phyloP scores from a whole-genome alignment of 2,329 filamentous ascomycete genomes.

The Colletotrichum lini region DNA sequence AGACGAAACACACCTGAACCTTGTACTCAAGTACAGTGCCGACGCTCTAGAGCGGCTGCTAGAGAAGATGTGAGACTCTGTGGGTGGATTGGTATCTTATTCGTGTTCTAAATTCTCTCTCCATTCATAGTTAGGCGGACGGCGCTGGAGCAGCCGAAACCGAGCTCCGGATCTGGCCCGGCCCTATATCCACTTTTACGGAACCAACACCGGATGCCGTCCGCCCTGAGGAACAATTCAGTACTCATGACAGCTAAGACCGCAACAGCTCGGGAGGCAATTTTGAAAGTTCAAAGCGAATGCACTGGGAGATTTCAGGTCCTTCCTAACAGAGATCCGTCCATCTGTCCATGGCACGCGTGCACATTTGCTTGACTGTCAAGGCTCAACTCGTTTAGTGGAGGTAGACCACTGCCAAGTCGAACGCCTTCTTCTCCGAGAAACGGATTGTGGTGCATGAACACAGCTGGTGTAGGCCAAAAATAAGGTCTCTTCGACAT shows the following conservation, averaged over 20 bases:
- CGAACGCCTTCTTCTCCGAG: background rate
- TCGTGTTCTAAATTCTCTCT: no score
- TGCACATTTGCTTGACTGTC: background rate
- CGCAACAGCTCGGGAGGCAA: no score
- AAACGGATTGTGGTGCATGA: background rate
- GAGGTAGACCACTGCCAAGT: background rate
- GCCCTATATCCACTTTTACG: background rate
- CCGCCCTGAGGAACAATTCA: background rate
- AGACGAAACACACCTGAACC: no score
- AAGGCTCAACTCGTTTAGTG: background rate
- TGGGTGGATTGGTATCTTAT: no score
- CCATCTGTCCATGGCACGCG: background rate
- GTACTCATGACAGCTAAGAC: background rate
- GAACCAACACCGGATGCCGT: background rate
- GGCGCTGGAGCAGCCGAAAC: constrained; percentile 3
- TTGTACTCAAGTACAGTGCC: no score
- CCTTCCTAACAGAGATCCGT: background rate
- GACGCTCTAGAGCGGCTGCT: no score
- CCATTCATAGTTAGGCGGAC: background rate
- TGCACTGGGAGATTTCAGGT: background rate
- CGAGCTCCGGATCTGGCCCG: constrained; percentile 8
- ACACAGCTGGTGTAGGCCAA: background rate
- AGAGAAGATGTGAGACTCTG: no score
- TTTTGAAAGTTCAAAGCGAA: background rate
- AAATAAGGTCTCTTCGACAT: background rate